phyloP scores from a whole-genome alignment of 2,329 filamentous ascomycete species.

The Hypoxylon sp. region DNA sequence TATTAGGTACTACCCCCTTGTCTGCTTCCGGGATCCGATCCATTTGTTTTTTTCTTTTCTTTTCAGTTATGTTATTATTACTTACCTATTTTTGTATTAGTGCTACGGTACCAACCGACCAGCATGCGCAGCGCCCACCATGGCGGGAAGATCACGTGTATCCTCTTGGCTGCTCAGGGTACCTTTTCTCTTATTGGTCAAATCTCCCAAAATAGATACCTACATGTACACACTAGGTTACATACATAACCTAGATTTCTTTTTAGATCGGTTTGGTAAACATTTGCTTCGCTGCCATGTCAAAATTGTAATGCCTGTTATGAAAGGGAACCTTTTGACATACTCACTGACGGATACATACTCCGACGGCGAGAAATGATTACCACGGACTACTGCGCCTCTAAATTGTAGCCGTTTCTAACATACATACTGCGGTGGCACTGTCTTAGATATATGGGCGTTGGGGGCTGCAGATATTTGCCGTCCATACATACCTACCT shows the following conservation, averaged over 20 bases:
- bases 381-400: slow-evolving; percentile 18
- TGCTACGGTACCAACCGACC: slow-evolving; percentile 16
- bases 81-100: background rate
- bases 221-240: too few relatives aligned
- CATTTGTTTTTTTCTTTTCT: slow-evolving; percentile 16
- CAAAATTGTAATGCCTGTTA: slow-evolving; percentile 9
- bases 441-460: slow-evolving; percentile 39
- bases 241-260: slow-evolving; percentile 5
- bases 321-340: background rate
- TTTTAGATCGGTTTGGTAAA: slow-evolving; percentile 20
- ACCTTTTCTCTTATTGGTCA: slow-evolving; percentile 33
- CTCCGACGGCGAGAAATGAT: slow-evolving; percentile 8
- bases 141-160: slow-evolving; percentile 47
- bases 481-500: slow-evolving; percentile 9
- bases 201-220: slow-evolving; percentile 25
- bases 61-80: too few relatives aligned
- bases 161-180: slow-evolving; percentile 36
- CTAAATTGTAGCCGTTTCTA: slow-evolving; percentile 18
- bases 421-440: slow-evolving; percentile 22
- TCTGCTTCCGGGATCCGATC: slow-evolving; percentile 8
- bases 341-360: slow-evolving; percentile 7
- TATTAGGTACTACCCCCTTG: background rate
- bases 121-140: slow-evolving; percentile 31
- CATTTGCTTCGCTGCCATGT: slow-evolving; percentile 30
- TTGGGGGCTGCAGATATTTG: slow-evolving; percentile 34